Percentiles rank a stretch among this genome's conserved stretches.
Evolutionary conservation across 257 asterid species (phyloP).

Genomic region (Ophiorrhiza pumila): DNA sequence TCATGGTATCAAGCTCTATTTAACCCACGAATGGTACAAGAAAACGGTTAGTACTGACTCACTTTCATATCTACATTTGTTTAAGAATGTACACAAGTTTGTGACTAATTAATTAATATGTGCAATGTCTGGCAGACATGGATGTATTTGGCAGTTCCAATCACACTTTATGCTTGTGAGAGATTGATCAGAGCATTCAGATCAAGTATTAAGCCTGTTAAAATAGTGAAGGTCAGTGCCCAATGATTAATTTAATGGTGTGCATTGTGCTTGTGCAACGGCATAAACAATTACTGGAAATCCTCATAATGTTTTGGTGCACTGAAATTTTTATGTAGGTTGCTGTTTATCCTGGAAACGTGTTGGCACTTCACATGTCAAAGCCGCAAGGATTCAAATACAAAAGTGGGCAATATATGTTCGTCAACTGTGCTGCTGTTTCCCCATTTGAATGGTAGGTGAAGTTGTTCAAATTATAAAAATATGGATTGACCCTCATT

Average conservation of each 20-base stretch:
- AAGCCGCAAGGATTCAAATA: conserved; percentile 86
- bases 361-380: conserved; percentile 79
- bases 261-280: no score
- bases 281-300: neutral
- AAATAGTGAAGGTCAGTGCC: conserved; percentile 53
- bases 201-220: conserved; percentile 68
- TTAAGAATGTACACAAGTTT: neutral
- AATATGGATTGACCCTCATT: neutral
- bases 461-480: neutral
- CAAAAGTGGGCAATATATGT: conserved; percentile 81
- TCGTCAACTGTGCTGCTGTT: conserved; percentile 88
- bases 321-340: conserved; percentile 38
- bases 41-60: conserved; percentile 54
- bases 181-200: conserved; percentile 67
- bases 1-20: conserved; percentile 73
- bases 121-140: conserved; percentile 52
- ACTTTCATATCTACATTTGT: no score
- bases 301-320: neutral
- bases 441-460: conserved; percentile 92
- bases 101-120: neutral
- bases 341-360: conserved; percentile 86
- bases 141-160: conserved; percentile 75
- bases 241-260: neutral
- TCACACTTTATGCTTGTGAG: conserved; percentile 59
- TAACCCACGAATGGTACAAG: conserved; percentile 56